Evolutionary conservation across 2,329 filamentous ascomycete genomes (phyloP).

Genomic region (Fusarium subtropicale): DNA sequence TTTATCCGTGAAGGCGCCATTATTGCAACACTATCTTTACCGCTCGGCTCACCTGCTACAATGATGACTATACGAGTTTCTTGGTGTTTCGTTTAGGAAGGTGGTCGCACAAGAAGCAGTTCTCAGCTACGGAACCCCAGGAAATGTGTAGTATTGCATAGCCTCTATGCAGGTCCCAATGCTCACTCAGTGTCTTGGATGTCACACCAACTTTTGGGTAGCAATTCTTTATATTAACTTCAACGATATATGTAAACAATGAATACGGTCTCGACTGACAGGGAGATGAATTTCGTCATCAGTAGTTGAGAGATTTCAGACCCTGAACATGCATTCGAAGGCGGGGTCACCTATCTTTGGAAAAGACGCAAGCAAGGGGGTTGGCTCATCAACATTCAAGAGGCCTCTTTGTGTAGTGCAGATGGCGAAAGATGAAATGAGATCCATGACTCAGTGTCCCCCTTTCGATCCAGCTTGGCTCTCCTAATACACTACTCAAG

Average conservation of each 20-base stretch:
- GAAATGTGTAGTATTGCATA: background rate
- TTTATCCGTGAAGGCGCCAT: background rate
- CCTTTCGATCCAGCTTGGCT: background rate
- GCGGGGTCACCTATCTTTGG: constrained; percentile 19
- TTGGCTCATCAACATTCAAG: background rate
- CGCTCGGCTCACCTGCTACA: background rate
- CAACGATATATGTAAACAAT: background rate
- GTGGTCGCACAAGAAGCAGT: background rate
- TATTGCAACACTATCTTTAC: background rate
- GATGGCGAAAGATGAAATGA: background rate
- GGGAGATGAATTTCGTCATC: constrained; percentile 7
- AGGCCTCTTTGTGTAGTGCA: background rate
- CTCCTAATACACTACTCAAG: background rate
- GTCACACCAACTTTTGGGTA: background rate
- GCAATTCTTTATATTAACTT: background rate
- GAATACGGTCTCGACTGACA: background rate
- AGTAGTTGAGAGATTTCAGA: constrained; percentile 1
- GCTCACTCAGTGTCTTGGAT: background rate
- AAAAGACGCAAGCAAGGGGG: background rate
- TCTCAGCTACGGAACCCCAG: background rate
- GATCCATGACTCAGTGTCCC: background rate
- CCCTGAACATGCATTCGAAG: background rate
- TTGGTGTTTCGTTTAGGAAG: constrained; percentile 3
- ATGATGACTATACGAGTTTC: background rate
- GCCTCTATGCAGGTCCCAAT: background rate